phyloP scores from a whole-genome alignment of 78 protist species.

The Dictyostelium citrinum region DNA sequence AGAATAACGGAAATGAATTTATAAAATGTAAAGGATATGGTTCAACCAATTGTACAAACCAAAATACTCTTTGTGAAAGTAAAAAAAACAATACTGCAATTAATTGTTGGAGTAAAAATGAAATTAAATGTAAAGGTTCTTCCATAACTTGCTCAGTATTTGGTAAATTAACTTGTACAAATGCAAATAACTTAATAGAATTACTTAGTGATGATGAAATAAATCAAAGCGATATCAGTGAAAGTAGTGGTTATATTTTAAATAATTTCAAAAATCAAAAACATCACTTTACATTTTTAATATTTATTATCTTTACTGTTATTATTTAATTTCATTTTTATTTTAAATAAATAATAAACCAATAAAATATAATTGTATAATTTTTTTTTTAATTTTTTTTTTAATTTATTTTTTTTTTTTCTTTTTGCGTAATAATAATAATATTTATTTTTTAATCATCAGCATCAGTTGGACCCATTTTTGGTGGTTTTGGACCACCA shows the following conservation, averaged over 20 bases:
- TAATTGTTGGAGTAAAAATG: neutral
- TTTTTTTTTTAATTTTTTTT: neutral
- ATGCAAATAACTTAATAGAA: neutral
- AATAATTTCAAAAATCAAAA: no score
- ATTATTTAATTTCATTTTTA: neutral
- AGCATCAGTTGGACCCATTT: conserved; percentile 8
- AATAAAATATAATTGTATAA: neutral
- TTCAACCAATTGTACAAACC: neutral
- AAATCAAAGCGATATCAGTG: neutral
- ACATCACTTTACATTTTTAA: neutral
- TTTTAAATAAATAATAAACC: neutral
- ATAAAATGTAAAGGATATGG: conserved; percentile 2
- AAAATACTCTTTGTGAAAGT: neutral
- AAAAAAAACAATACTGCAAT: neutral
- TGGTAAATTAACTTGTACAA: neutral
- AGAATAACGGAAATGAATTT: neutral
- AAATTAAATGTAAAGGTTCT: neutral
- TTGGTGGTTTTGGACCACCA: conserved; percentile 95
- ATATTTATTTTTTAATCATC: conserved; percentile 39
- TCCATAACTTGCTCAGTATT: neutral
- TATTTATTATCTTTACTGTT: neutral
- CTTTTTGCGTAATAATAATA: neutral
- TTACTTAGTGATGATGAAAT: neutral
- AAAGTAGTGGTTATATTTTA: neutral
- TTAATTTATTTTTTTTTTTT: neutral